phyloP scores from a whole-genome alignment of 78 protist genomes.

The Cavenderia fasciculata region DNA sequence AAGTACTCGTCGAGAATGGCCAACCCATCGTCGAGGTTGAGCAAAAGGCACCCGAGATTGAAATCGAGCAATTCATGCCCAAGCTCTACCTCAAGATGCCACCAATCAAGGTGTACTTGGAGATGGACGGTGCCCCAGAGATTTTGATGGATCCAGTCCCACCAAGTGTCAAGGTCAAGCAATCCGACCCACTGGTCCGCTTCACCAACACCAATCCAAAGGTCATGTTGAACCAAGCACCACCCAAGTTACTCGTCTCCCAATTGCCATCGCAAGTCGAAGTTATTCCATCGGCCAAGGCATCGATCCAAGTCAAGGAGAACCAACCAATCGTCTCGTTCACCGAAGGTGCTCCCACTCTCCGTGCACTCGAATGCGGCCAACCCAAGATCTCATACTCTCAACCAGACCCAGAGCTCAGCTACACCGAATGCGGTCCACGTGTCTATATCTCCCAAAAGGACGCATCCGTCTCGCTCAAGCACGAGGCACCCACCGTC shows the following conservation, averaged over 20 bases:
- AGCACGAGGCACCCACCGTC: constrained; percentile 20
- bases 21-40: constrained; percentile 38
- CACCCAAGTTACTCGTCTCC: constrained; percentile 39
- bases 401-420: constrained; percentile 34
- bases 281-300: constrained; percentile 71
- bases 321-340: constrained; percentile 36
- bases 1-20: constrained; percentile 11
- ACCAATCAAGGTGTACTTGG: constrained; percentile 60
- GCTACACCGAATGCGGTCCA: constrained; percentile 30
- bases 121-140: constrained; percentile 78
- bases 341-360: constrained; percentile 26
- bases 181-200: constrained; percentile 63
- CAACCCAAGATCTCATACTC: constrained; percentile 9
- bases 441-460: constrained; percentile 16
- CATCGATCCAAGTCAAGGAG: constrained; percentile 72
- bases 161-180: constrained; percentile 47
- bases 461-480: constrained; percentile 22
- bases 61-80: constrained; percentile 62
- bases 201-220: constrained; percentile 47
- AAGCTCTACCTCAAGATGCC: constrained; percentile 63
- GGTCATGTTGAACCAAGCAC: constrained; percentile 27
- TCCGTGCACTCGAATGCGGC: neutral
- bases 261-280: constrained; percentile 57
- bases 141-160: constrained; percentile 60
- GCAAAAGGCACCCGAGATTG: constrained; percentile 59